phyloP scores from a whole-genome alignment of 1,284 basidiomycete genomes.

The Tilletiaria anomala region DNA sequence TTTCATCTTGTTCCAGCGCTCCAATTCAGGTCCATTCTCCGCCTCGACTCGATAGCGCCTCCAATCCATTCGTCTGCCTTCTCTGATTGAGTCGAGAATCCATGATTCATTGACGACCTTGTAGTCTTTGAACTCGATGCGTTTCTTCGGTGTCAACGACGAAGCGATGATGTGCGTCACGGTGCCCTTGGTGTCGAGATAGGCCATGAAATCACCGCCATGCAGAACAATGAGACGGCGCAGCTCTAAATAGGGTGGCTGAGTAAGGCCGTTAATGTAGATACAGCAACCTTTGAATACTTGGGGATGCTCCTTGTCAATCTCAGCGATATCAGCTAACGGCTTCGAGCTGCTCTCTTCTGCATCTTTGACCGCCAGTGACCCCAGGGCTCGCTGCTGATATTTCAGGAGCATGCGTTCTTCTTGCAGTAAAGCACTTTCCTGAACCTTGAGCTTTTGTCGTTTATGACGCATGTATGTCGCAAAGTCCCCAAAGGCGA shows the following conservation, averaged over 20 bases:
- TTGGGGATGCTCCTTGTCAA: slow-evolving; percentile 7
- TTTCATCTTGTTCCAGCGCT: no score
- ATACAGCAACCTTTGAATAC: slow-evolving; percentile 25
- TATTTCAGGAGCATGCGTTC: no score
- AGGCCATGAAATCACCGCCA: slow-evolving; percentile 70
- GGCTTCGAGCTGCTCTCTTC: neutral
- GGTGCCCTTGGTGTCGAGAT: slow-evolving; percentile 56
- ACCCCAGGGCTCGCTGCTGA: no score
- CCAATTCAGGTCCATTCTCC: no score
- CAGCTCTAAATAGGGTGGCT: slow-evolving; percentile 71
- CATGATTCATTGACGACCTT: slow-evolving; percentile 76
- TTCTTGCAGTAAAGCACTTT: slow-evolving; percentile 15
- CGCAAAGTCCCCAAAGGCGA: slow-evolving; percentile 65
- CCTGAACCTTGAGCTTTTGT: slow-evolving; percentile 48
- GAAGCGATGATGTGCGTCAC: slow-evolving; percentile 74
- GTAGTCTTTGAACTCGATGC: slow-evolving; percentile 71
- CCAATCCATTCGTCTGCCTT: slow-evolving; percentile 62
- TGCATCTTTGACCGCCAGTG: no score
- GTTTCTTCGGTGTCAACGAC: slow-evolving; percentile 73
- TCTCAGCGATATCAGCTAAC: slow-evolving; percentile 2
- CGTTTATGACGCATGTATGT: slow-evolving; percentile 82
- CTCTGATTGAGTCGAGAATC: slow-evolving; percentile 61
- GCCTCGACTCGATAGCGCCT: slow-evolving; percentile 32
- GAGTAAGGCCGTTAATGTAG: slow-evolving; percentile 74
- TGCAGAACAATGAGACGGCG: slow-evolving; percentile 64